Percentiles rank a stretch among this genome's conserved stretches.
Conservation (phyloP, 352 stramenopile species). For the Pseudoperonospora humuli region DNA sequence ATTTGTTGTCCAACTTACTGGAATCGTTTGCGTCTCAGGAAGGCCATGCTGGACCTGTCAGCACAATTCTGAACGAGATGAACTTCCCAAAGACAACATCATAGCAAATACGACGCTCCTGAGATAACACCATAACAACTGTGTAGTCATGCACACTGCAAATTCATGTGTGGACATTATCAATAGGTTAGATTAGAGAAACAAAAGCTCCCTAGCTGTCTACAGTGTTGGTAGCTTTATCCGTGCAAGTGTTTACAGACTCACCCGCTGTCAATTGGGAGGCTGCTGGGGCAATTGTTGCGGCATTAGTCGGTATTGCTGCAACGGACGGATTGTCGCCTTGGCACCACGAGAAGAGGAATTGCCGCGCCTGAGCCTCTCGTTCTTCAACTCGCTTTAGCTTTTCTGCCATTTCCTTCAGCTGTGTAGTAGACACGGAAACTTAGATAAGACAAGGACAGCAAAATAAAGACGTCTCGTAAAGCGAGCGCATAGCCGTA, state of each 20-base stretch:
- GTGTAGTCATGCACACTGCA: neutral
- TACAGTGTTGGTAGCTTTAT: constrained; percentile 14
- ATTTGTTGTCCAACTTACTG: constrained; percentile 75
- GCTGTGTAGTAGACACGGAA: constrained; percentile 13
- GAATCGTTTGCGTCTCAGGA: constrained; percentile 78
- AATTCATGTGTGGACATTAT: constrained; percentile 8
- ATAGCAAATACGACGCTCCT: no score
- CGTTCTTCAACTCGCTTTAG: constrained; percentile 28
- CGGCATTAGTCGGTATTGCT: neutral
- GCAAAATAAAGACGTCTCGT: neutral
- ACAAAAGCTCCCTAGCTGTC: constrained; percentile 13
- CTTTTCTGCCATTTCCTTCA: constrained; percentile 28
- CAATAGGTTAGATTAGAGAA: constrained; percentile 19
- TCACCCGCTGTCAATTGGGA: neutral
- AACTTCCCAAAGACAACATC: constrained; percentile 19
- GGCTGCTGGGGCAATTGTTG: neutral
- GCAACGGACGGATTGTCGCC: neutral
- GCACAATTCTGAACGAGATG: constrained; percentile 66
- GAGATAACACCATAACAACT: no score
- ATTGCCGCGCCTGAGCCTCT: constrained; percentile 33
- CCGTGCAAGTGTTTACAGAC: constrained; percentile 3
- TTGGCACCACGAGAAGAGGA: constrained; percentile 41
- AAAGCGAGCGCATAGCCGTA: neutral
- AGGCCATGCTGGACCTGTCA: constrained; percentile 57
- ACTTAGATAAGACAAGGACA: constrained; percentile 3